A percentile compares a stretch with the other conserved stretches of the same genome.
Evolutionary conservation across 176 grass and related monocot genomes (phyloP).

Genomic region (Tillandsia leiboldiana): DNA sequence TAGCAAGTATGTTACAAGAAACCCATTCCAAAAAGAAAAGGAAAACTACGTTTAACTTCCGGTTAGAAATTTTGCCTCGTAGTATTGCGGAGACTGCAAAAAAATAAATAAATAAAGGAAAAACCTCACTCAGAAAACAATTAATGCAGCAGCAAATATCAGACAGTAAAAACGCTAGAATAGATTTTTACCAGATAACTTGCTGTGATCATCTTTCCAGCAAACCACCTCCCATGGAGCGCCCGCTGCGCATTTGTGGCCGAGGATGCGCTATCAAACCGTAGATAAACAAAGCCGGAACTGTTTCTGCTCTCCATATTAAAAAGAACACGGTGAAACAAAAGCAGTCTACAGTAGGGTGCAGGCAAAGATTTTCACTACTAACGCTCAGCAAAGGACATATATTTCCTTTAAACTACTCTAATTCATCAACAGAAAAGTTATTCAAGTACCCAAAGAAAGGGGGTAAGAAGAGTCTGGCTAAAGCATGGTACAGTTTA

Average conservation of each 20-base stretch:
- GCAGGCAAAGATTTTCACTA: too few species aligned
- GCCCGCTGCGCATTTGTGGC: slow-evolving; percentile 72
- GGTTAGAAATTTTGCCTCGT: slow-evolving; percentile 62
- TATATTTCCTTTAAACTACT: too few species aligned
- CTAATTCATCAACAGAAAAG: too few species aligned
- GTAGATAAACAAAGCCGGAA: slow-evolving; percentile 72
- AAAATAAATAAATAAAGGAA: slow-evolving; percentile 14
- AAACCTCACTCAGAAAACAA: neutral
- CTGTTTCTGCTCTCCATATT: slow-evolving; percentile 41
- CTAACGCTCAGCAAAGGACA: too few species aligned
- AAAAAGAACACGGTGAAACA: neutral
- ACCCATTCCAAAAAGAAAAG: neutral
- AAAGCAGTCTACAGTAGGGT: neutral
- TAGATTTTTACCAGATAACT: slow-evolving; percentile 60
- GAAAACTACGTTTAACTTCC: slow-evolving; percentile 1
- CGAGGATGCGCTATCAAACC: slow-evolving; percentile 54
- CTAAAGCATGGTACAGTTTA: too few species aligned
- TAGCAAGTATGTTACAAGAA: slow-evolving; percentile 11
- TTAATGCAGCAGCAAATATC: neutral
- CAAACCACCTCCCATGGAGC: slow-evolving; percentile 97
- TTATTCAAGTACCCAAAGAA: too few species aligned
- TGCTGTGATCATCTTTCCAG: slow-evolving; percentile 95
- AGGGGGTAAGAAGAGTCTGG: too few species aligned
- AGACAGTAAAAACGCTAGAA: neutral
- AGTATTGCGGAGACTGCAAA: slow-evolving; percentile 57